Conservation (phyloP, 192 early-diverging fungal species). For the Chytriomyces sp. region DNA sequence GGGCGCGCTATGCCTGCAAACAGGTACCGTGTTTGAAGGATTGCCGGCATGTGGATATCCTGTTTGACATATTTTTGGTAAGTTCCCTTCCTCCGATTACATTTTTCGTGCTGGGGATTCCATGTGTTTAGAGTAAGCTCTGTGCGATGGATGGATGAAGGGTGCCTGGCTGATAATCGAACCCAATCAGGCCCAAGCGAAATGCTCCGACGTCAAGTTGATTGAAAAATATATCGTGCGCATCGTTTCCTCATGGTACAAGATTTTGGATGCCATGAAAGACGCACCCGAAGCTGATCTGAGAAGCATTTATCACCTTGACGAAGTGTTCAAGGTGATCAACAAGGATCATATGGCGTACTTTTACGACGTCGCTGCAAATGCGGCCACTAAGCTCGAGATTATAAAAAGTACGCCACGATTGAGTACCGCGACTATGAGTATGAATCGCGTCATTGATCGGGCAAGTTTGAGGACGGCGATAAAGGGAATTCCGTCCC, state of each 20-base stretch:
- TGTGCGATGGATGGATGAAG: too few species aligned
- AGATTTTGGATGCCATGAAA: background rate
- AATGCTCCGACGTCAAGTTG: background rate
- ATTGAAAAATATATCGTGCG: background rate
- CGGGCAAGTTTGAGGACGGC: background rate
- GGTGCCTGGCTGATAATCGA: too few species aligned
- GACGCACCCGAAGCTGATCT: background rate
- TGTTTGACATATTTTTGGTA: conserved; percentile 2
- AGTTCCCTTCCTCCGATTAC: background rate
- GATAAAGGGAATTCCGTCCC: background rate
- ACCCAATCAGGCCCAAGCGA: background rate
- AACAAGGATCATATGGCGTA: background rate
- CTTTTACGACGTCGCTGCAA: background rate
- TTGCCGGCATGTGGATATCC: background rate
- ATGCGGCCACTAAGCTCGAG: background rate
- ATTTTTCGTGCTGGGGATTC: background rate
- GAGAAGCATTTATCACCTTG: background rate
- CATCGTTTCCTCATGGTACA: background rate
- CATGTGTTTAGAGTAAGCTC: too few species aligned
- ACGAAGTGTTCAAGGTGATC: background rate
- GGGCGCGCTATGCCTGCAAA: background rate
- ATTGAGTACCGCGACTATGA: background rate
- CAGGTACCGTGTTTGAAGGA: background rate
- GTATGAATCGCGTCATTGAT: background rate
- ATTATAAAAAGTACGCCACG: background rate